These are phyloP conservation scores for Eucalyptus sideroxylon DNA, from an alignment of 345 rosid species.

Conservation along the genomic window DNA sequence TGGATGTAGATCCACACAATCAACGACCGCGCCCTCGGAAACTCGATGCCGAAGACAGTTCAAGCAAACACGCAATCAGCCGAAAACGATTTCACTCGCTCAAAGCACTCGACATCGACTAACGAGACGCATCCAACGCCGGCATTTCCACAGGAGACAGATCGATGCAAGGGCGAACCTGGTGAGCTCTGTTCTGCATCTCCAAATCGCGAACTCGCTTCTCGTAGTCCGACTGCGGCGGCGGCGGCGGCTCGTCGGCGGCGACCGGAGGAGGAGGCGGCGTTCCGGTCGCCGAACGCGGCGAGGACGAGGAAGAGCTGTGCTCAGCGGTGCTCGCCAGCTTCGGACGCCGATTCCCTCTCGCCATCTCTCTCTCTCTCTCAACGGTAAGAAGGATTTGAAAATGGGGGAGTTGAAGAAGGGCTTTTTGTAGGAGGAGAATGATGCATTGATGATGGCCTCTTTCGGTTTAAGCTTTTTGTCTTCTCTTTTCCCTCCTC, in stretches of 20 bases:
- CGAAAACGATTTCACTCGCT: neutral
- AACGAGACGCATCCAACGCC: neutral
- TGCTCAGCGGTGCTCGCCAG: conserved; percentile 12
- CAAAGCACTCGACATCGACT: neutral
- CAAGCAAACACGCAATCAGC: neutral
- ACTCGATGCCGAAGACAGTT: neutral
- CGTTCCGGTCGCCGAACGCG: conserved; percentile 8
- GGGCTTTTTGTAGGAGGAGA: neutral
- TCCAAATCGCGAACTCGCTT: conserved; percentile 56
- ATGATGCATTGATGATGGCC: neutral
- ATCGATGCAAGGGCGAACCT: conserved; percentile 3
- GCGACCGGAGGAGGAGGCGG: neutral
- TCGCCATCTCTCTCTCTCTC: conserved; percentile 24
- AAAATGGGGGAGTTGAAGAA: neutral
- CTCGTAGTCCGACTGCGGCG: neutral
- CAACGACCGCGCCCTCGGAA: neutral
- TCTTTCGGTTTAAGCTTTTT: neutral
- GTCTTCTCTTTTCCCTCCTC: neutral
- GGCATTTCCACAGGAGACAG: neutral
- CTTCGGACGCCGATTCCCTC: conserved; percentile 51
- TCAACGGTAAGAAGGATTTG: neutral
- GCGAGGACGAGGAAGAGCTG: neutral
- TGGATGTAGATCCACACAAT: neutral
- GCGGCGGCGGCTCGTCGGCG: conserved; percentile 1
- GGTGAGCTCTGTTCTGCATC: conserved; percentile 34